Evolutionary conservation across 352 stramenopile species (phyloP), one percentile per base, ranked within the genome.

Genomic region (Phytopythium boreale): DNA sequence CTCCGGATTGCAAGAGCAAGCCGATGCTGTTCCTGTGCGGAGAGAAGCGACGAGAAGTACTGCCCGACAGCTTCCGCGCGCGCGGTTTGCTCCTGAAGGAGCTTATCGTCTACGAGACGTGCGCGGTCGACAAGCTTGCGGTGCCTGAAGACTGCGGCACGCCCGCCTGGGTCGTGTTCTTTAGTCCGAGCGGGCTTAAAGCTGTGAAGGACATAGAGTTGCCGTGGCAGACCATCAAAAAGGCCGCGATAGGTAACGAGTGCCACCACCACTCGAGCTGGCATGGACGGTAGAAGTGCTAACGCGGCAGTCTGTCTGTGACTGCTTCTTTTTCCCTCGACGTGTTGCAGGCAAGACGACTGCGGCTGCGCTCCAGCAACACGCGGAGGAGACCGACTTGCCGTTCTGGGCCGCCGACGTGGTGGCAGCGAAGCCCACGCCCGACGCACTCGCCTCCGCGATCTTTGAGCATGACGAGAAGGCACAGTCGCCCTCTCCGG

Each of bases 131-230:
- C n/a, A 68, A 75, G 22, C 69, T 93, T 8, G 55, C 65, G 36
- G 51, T 93, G 37, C 78, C 84, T 41, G 46, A 59, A 15, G 67
- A 60, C 46, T 80, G 73, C 31, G 56, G 52, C 12, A 61, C 68
- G 27, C 84, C 82, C 9, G 61, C 84, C 15, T 95, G 87, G 87
- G 68, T 93, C 34, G 84, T 80, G 19, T 93, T 89, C 70, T 95
- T 95, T 62, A 95, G 87, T 62, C 87, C 87, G 0, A 95, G 87
- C 43, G 87, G 87, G 4, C 69, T 95, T 7, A 84, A 87, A 39
- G 83, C 76, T 12, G 73, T 82, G 4, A 80, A 80, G 11, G 66
- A 69, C 1, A 24, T 89, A 29, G 34, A 53, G 34, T 41, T 87
- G 17, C 68, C 72, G 31, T 93, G 84, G 87, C 47, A 66, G n/a